Evolutionary conservation across 441 rosid genomes (phyloP).

Genomic region (Eruca vesicaria): DNA sequence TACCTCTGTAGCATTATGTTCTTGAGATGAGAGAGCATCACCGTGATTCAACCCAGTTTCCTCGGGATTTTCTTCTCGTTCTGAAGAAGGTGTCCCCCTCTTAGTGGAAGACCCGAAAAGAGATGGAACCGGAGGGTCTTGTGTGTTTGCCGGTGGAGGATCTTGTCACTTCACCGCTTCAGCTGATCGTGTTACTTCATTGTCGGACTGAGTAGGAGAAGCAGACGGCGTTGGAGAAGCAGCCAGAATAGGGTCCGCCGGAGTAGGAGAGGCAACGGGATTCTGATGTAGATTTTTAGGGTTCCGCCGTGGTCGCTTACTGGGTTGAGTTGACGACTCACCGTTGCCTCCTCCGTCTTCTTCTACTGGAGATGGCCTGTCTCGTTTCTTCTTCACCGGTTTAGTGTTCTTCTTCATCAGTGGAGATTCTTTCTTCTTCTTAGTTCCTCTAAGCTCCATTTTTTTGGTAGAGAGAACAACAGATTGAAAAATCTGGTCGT

Average conservation of each 20-base stretch:
- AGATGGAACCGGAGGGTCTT: neutral
- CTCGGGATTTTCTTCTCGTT: no score
- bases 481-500: no score
- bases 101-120: no score
- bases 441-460: no score
- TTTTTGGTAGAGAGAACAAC: no score
- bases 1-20: neutral
- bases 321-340: neutral
- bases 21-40: neutral
- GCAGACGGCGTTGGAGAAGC: neutral
- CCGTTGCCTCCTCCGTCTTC: no score
- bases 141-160: neutral
- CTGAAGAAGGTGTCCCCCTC: no score
- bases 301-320: neutral
- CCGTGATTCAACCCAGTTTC: neutral
- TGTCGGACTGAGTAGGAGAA: neutral
- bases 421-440: no score
- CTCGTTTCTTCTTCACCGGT: no score
- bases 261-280: neutral
- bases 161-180: neutral
- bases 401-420: no score
- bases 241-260: neutral
- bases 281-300: neutral
- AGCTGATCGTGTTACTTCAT: neutral
- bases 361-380: no score